Conservation (phyloP, 768 basidiomycete species). For the Boletus bicolor region DNA sequence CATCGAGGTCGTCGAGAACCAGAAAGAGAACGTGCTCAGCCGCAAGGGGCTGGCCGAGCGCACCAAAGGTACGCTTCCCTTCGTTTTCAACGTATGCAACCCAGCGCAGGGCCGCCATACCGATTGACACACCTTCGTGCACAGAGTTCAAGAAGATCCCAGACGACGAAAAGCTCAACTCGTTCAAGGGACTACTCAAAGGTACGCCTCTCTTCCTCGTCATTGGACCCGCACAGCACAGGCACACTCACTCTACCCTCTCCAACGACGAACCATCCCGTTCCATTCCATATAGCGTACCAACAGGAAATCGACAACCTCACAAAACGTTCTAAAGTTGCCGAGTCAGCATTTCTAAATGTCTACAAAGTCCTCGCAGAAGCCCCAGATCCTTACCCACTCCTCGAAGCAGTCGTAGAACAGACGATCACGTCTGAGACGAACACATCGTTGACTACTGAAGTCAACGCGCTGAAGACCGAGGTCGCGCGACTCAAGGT, state of each 20-base stretch:
- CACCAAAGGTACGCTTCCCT: conserved; percentile 68
- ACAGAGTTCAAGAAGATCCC: conserved; percentile 95
- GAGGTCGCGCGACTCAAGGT: conserved; percentile 72
- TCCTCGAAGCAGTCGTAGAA: conserved; percentile 93
- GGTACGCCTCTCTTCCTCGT: conserved; percentile 40
- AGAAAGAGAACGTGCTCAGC: conserved; percentile 94
- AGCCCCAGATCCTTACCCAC: conserved; percentile 95
- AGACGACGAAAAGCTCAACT: conserved; percentile 81
- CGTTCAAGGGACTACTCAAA: conserved; percentile 90
- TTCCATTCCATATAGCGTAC: conserved; percentile 58
- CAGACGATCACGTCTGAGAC: conserved; percentile 77
- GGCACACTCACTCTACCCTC: no score
- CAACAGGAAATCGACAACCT: conserved; percentile 95
- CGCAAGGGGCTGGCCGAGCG: conserved; percentile 93
- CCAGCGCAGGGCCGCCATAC: background rate
- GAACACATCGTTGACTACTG: conserved; percentile 41
- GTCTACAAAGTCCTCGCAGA: conserved; percentile 96
- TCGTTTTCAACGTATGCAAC: no score
- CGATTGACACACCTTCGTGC: background rate
- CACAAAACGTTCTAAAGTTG: conserved; percentile 86
- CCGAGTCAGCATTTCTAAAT: conserved; percentile 95
- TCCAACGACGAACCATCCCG: background rate
- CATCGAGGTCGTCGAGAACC: conserved; percentile 94
- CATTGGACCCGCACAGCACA: background rate
- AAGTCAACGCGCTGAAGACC: conserved; percentile 70